A percentile compares a stretch with the other conserved stretches of the same genome.
Conservation (phyloP, 1,139 yeast species). For the Lodderomyces theae region DNA sequence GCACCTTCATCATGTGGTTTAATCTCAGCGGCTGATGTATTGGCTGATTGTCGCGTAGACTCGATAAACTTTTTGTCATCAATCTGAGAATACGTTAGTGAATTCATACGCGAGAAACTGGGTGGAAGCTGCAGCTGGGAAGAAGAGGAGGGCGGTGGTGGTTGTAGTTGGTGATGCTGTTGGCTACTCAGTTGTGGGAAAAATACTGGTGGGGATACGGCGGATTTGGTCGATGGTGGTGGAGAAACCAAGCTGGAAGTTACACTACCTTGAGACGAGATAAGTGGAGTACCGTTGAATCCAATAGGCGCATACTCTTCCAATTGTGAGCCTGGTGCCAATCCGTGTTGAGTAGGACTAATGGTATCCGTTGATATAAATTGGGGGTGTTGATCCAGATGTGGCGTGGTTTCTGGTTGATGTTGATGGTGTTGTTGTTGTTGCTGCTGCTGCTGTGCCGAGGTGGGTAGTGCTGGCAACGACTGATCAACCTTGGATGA, state of each 20-base stretch:
- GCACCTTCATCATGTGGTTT: conserved; percentile 3
- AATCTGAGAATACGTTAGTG: conserved; percentile 15
- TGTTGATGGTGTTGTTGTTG: background rate
- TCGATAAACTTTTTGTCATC: conserved; percentile 18
- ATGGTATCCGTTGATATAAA: conserved; percentile 21
- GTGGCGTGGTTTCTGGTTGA: background rate
- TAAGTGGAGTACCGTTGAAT: conserved; percentile 5
- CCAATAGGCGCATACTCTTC: background rate
- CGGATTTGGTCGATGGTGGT: conserved; percentile 7
- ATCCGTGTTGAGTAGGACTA: conserved; percentile 26
- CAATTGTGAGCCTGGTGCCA: conserved; percentile 7
- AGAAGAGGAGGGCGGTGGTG: background rate
- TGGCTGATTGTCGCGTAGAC: conserved; percentile 12
- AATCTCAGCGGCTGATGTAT: conserved; percentile 4
- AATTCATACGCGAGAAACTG: conserved; percentile 14
- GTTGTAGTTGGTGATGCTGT: background rate
- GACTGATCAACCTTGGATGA: conserved; percentile 5
- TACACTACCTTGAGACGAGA: conserved; percentile 8
- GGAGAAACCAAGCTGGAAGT: conserved; percentile 10
- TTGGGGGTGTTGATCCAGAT: conserved; percentile 19
- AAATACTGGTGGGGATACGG: background rate
- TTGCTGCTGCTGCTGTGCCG: background rate
- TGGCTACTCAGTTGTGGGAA: background rate
- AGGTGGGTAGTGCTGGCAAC: background rate
- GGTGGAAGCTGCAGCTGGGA: conserved; percentile 1